phyloP scores from a whole-genome alignment of 2,329 filamentous ascomycete species.

The Aspergillus hiratsukae region DNA sequence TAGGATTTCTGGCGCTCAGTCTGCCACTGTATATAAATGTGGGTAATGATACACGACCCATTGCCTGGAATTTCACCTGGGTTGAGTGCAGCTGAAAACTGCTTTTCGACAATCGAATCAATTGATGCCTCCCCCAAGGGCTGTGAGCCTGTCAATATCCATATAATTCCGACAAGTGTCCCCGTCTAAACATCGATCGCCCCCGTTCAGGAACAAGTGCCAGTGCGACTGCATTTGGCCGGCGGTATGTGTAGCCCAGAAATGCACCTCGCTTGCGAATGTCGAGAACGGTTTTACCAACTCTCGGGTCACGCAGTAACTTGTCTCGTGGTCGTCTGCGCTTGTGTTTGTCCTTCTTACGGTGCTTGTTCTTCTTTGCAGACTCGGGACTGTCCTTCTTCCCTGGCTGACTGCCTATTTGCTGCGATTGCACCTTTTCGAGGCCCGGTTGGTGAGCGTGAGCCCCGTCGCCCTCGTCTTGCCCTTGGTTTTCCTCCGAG shows the following conservation, averaged over 20 bases:
- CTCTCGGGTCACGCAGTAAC: constrained; percentile 67
- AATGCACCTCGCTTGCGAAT: constrained; percentile 80
- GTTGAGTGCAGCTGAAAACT: background rate
- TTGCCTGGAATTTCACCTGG: background rate
- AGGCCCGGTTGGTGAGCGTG: background rate
- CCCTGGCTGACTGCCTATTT: background rate
- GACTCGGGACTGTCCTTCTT: constrained; percentile 18
- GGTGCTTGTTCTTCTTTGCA: constrained; percentile 2
- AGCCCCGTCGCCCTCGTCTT: constrained; percentile 7
- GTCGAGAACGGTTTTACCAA: constrained; percentile 66
- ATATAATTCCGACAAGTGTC: constrained; percentile 24
- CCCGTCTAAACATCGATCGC: constrained; percentile 20
- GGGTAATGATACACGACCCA: background rate
- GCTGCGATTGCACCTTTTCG: background rate
- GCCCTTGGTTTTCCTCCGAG: constrained; percentile 8
- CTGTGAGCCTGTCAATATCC: constrained; percentile 5
- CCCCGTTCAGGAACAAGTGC: constrained; percentile 33
- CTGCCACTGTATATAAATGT: background rate
- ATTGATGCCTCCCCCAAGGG: background rate
- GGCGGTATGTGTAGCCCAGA: constrained; percentile 80
- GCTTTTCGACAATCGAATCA: background rate
- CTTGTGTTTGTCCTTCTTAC: constrained; percentile 53
- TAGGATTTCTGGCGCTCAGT: background rate
- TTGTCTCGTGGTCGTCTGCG: constrained; percentile 80
- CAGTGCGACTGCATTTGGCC: constrained; percentile 34